A percentile compares a stretch with the other conserved stretches of the same genome.
phyloP scores from a whole-genome alignment of 2,329 filamentous ascomycete genomes.

The Talaromyces sp. region DNA sequence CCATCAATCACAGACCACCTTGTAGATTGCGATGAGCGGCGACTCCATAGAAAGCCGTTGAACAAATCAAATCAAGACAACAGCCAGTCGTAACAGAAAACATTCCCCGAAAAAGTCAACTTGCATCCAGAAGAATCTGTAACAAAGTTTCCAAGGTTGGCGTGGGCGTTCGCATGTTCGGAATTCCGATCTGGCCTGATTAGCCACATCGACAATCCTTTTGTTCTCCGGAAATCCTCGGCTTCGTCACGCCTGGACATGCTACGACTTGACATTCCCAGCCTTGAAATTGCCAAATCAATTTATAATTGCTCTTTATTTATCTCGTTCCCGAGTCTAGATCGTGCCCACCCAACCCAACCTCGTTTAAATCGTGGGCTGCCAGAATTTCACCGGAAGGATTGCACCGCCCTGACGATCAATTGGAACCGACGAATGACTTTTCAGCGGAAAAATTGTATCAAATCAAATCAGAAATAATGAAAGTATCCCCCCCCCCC shows the following conservation, averaged over 20 bases:
- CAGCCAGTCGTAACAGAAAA: no score
- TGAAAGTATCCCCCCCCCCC: no score
- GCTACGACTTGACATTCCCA: background rate
- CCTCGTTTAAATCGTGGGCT: background rate
- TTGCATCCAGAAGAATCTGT: background rate
- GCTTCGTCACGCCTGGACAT: background rate
- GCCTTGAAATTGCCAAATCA: background rate
- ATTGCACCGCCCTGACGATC: background rate
- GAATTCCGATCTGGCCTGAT: slow-evolving; percentile 4
- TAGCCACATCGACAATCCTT: background rate
- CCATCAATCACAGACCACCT: no score
- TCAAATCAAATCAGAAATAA: background rate
- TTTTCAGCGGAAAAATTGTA: background rate
- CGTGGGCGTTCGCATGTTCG: background rate
- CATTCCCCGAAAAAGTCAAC: no score
- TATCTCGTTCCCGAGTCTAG: background rate
- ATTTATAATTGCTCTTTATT: background rate
- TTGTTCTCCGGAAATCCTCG: background rate
- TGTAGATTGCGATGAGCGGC: no score
- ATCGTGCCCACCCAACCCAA: background rate
- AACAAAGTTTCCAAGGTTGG: background rate
- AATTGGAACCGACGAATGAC: background rate
- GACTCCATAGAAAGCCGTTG: no score
- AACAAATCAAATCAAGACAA: no score
- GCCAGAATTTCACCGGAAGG: background rate